A percentile compares a stretch with the other conserved stretches of the same genome.
Conservation (phyloP, 1,139 yeast genomes). For the Yamadazyma songkhlaensis region DNA sequence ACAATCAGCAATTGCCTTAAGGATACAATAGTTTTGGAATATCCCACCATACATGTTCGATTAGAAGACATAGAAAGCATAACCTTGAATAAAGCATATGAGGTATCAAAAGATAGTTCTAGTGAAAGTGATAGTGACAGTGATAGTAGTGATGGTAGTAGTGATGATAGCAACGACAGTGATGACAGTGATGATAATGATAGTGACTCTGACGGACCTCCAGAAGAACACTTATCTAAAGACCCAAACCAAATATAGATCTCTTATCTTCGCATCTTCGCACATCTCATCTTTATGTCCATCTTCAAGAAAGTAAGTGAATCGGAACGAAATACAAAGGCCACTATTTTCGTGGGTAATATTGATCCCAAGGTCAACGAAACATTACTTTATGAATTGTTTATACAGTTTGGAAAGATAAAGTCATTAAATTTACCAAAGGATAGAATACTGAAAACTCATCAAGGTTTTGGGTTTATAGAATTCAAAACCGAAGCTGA, state of each 20-base stretch:
- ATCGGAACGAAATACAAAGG: constrained; percentile 49
- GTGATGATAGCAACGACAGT: constrained; percentile 12
- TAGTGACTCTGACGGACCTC: constrained; percentile 8
- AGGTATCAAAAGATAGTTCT: constrained; percentile 1
- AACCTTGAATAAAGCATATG: constrained; percentile 19
- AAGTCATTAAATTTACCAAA: constrained; percentile 70
- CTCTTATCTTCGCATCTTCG: too few relatives aligned
- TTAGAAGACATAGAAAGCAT: constrained; percentile 13
- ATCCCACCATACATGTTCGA: constrained; percentile 61
- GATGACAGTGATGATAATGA: constrained; percentile 13
- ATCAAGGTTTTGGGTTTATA: constrained; percentile 88
- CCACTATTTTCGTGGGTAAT: constrained; percentile 81
- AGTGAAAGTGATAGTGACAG: constrained; percentile 6
- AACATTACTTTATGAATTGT: constrained; percentile 69
- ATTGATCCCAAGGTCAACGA: constrained; percentile 74
- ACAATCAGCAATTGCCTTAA: constrained; percentile 45
- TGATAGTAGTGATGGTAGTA: constrained; percentile 12
- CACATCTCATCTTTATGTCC: neutral
- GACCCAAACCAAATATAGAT: neutral
- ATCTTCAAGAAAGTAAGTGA: constrained; percentile 4
- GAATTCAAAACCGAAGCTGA: constrained; percentile 63
- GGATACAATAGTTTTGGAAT: constrained; percentile 67
- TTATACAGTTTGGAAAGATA: constrained; percentile 84
- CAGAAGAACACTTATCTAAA: constrained; percentile 10
- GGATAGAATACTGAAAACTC: constrained; percentile 66